phyloP scores from a whole-genome alignment of 129 eudicot genomes.

The Helianthus tuberosus region DNA sequence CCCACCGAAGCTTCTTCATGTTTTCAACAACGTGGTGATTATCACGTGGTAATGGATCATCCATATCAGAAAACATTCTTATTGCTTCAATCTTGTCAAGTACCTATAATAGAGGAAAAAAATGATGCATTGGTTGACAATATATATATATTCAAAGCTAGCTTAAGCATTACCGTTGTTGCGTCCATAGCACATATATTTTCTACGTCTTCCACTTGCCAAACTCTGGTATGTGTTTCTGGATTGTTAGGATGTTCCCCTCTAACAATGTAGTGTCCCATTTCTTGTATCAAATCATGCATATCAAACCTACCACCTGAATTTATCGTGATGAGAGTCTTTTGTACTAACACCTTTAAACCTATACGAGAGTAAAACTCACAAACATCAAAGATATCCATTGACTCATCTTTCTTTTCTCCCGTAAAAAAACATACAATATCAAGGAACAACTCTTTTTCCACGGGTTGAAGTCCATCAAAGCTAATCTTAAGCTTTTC shows the following conservation, averaged over 20 bases:
- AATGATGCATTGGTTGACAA: neutral
- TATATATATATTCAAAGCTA: neutral
- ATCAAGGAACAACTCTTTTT: slow-evolving; percentile 13
- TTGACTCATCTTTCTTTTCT: slow-evolving; percentile 4
- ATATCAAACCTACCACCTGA: slow-evolving; percentile 8
- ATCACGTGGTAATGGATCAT: neutral
- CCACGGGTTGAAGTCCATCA: slow-evolving; percentile 7
- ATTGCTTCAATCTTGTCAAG: slow-evolving; percentile 3
- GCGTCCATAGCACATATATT: slow-evolving; percentile 9
- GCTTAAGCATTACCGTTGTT: slow-evolving; percentile 13
- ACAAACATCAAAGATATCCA: slow-evolving; percentile 13
- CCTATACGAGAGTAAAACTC: neutral
- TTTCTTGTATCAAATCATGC: slow-evolving; percentile 28
- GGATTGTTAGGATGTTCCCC: slow-evolving; percentile 18
- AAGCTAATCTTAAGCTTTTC: slow-evolving; percentile 9
- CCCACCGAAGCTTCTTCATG: slow-evolving; percentile 15
- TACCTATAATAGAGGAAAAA: neutral
- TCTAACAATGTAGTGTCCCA: slow-evolving; percentile 33
- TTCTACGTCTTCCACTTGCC: slow-evolving; percentile 3
- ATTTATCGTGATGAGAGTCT: slow-evolving; percentile 1
- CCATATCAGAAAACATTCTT: neutral
- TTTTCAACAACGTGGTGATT: slow-evolving; percentile 2
- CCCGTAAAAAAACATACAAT: slow-evolving; percentile 14
- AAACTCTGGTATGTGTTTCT: slow-evolving; percentile 22
- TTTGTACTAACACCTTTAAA: slow-evolving; percentile 12